Conservation (phyloP, 768 basidiomycete genomes). For the Boletus rubescentipes region DNA sequence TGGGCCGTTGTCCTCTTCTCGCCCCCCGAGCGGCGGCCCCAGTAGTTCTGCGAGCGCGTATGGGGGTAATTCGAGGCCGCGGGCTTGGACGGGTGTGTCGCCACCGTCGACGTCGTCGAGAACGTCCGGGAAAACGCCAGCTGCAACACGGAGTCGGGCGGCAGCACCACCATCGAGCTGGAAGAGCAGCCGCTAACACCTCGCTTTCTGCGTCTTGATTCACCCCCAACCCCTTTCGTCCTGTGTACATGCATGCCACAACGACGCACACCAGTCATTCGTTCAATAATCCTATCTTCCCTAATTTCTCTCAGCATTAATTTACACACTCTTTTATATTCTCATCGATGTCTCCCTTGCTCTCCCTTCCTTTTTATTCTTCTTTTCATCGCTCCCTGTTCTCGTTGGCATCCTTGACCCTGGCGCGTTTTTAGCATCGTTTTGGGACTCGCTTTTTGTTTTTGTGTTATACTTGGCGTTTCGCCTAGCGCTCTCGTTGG, state of each 20-base stretch:
- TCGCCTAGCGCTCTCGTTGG: no score
- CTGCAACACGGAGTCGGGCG: constrained; percentile 26
- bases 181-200: constrained; percentile 41
- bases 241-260: background rate
- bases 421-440: constrained; percentile 10
- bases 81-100: constrained; percentile 34
- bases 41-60: constrained; percentile 20
- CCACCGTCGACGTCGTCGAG: constrained; percentile 21
- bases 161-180: constrained; percentile 63
- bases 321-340: constrained; percentile 13
- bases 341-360: constrained; percentile 4
- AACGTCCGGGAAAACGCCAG: constrained; percentile 19
- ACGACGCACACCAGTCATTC: constrained; percentile 5
- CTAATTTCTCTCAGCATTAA: constrained; percentile 9
- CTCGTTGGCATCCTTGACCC: background rate
- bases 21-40: constrained; percentile 9
- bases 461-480: no score
- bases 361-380: background rate
- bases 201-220: no score
- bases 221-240: no score
- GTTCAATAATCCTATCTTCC: constrained; percentile 9
- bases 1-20: constrained; percentile 37
- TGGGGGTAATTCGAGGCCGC: constrained; percentile 26
- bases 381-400: background rate
- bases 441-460: constrained; percentile 15